Base-by-base conservation (phyloP, 202 grass and related monocot species). In the Brachypodium distachyon region DNA sequence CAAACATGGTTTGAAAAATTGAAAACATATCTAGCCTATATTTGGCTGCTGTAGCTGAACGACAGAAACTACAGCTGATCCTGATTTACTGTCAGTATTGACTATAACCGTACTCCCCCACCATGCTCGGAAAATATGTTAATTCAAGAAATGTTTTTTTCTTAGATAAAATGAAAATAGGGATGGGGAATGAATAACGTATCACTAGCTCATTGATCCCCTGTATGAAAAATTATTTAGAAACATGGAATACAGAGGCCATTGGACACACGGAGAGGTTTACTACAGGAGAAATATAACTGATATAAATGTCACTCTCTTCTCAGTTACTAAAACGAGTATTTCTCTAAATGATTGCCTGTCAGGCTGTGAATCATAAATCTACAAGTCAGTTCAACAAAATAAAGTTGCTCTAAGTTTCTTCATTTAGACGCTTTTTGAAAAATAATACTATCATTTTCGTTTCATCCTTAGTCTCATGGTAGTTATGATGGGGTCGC, bases 361-460 rank as follows among this genome's bases (percentile, higher is more conserved):
- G n/a, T n/a, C n/a, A n/a, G n/a, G n/a, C 22, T 66, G 39, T 62
- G 66, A 87, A 82, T 87, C 48, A 82, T 72, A 50, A 44, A 72
- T 32, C 39, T 65, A 77, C 73, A 58, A 36, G 48, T 76, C 53
- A 72, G 22, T 12, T 60, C 18, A 59, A 49, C 61, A 34, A 34
- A 54, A n/a, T n/a, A 54, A 50, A 1, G 36, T 5, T 76, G 21
- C 69, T 58, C 49, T 22, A 12, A 49, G 41, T 26, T 37, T 23
- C 79, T 72, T 78, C 18, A 41, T 73, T 50, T 16, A 14, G 67
- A 87, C 41, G 4, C 23, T 32, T 47, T 36, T 41, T 21, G 66
- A 13, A 26, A 73, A 14, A 19, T 49, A 7, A 42, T 21, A 17
- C 28, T 12, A 42, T 69, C 54, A 67, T 55, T 58, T 53, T 7